Evolutionary conservation across 1,284 basidiomycete species (phyloP).

Genomic region (Ganoderma sp.): DNA sequence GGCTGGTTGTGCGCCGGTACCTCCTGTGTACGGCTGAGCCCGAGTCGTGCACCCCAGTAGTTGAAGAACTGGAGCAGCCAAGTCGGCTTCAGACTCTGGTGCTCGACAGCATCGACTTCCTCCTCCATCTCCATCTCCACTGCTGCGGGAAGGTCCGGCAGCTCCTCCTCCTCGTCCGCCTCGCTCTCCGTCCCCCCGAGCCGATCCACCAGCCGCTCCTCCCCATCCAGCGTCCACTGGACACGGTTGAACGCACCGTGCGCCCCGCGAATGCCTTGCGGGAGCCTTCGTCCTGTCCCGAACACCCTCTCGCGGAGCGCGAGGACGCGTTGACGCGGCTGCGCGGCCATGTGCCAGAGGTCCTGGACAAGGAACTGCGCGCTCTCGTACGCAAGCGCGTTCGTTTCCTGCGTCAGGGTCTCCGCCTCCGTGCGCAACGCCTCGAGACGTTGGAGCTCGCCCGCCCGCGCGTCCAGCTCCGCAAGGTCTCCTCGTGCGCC

Average conservation of each 20-base stretch:
- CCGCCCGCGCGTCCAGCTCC: slow-evolving; percentile 51
- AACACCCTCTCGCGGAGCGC: slow-evolving; percentile 64
- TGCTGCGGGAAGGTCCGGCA: slow-evolving; percentile 44
- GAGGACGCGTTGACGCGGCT: slow-evolving; percentile 67
- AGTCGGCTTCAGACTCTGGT: slow-evolving; percentile 68
- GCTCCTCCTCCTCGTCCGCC: slow-evolving; percentile 67
- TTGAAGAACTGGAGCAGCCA: slow-evolving; percentile 78
- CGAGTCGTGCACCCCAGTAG: slow-evolving; percentile 63
- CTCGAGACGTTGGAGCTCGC: slow-evolving; percentile 58
- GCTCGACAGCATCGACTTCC: slow-evolving; percentile 58
- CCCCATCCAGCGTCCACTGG: slow-evolving; percentile 72
- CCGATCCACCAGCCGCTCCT: slow-evolving; percentile 63
- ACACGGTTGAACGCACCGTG: slow-evolving; percentile 65
- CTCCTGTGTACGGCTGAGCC: slow-evolving; percentile 35
- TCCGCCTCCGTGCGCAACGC: slow-evolving; percentile 54
- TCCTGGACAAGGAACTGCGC: slow-evolving; percentile 68
- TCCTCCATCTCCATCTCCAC: slow-evolving; percentile 49
- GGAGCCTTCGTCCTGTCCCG: slow-evolving; percentile 49
- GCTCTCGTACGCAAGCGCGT: slow-evolving; percentile 72
- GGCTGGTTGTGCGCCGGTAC: slow-evolving; percentile 13
- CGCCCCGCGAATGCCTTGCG: slow-evolving; percentile 54
- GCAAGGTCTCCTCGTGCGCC: slow-evolving; percentile 53
- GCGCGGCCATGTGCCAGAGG: slow-evolving; percentile 68
- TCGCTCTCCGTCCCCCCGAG: slow-evolving; percentile 76
- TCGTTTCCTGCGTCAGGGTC: slow-evolving; percentile 63